Percentiles rank a stretch among this genome's conserved stretches.
These are phyloP conservation scores for Pseudogymnoascus sp. DNA, from an alignment of 2,329 filamentous ascomycete genomes.

Conservation along the genomic window DNA sequence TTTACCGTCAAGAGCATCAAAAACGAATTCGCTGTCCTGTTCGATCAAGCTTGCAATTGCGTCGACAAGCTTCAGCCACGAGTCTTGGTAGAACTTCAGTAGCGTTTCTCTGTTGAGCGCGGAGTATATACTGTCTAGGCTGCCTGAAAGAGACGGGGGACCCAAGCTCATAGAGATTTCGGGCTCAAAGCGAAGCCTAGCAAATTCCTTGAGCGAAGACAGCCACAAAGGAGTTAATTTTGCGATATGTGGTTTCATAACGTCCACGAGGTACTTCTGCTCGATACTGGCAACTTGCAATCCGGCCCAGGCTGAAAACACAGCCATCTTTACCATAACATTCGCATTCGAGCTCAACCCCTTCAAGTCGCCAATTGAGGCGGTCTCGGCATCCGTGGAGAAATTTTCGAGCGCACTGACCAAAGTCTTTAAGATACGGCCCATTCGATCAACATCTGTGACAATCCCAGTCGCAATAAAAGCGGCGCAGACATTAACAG, in stretches of 20 bases:
- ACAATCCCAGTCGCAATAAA: constrained; percentile 98
- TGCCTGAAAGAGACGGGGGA: constrained; percentile 72
- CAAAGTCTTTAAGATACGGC: constrained; percentile 88
- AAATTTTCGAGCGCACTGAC: constrained; percentile 90
- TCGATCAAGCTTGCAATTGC: constrained; percentile 96
- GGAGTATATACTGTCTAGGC: constrained; percentile 88
- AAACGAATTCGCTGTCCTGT: constrained; percentile 95
- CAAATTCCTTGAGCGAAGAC: constrained; percentile 87
- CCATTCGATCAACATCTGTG: constrained; percentile 97
- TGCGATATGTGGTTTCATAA: constrained; percentile 83
- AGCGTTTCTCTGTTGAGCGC: constrained; percentile 91
- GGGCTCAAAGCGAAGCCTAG: constrained; percentile 86
- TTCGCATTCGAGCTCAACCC: constrained; percentile 92
- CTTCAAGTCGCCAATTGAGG: constrained; percentile 85
- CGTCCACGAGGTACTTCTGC: constrained; percentile 80
- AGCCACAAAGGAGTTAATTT: constrained; percentile 90
- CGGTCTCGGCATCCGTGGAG: constrained; percentile 70
- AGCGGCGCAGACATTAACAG: constrained; percentile 94
- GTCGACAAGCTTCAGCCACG: constrained; percentile 93
- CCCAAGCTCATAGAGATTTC: constrained; percentile 90
- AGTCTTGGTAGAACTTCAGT: constrained; percentile 91
- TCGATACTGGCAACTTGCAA: constrained; percentile 91
- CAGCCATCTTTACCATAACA: constrained; percentile 96
- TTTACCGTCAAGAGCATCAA: constrained; percentile 90
- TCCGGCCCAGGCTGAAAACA: constrained; percentile 96